Conservation (phyloP, 2,329 filamentous ascomycete genomes). For the Sarocladiaceae sp. region DNA sequence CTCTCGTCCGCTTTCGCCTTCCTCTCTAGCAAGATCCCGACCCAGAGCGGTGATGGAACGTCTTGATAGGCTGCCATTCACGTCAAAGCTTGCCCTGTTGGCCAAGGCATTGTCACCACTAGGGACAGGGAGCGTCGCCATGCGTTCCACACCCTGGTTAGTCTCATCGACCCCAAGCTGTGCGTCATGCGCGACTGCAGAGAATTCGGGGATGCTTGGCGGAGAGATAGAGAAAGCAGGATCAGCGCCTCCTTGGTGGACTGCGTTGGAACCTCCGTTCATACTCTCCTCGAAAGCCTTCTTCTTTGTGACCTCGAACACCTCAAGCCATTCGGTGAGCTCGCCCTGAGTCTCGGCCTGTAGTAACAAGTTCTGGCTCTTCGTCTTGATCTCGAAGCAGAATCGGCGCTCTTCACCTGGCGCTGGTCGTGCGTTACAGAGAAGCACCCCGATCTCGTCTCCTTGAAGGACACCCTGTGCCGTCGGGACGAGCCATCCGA, state of each 20-base stretch:
- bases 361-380: constrained; percentile 80
- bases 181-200: constrained; percentile 68
- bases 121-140: constrained; percentile 57
- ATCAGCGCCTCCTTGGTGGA: constrained; percentile 47
- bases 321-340: constrained; percentile 88
- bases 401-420: constrained; percentile 91
- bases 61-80: constrained; percentile 42
- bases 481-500: constrained; percentile 86
- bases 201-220: constrained; percentile 83
- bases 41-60: constrained; percentile 50
- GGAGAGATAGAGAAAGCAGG: constrained; percentile 90
- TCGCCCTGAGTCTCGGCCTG: constrained; percentile 91
- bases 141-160: constrained; percentile 44
- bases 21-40: constrained; percentile 48
- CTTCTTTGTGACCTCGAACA: constrained; percentile 91
- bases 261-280: constrained; percentile 21
- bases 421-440: constrained; percentile 88
- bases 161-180: constrained; percentile 49
- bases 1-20: constrained; percentile 70
- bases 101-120: constrained; percentile 48
- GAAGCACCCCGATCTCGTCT: constrained; percentile 88
- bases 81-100: constrained; percentile 66
- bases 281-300: constrained; percentile 75
- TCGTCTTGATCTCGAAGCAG: constrained; percentile 98
- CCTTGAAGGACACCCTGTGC: constrained; percentile 86